These are phyloP conservation scores for Aurantiochytrium sp. DNA, from an alignment of 108 stramenopile species.

Conservation along the genomic window DNA sequence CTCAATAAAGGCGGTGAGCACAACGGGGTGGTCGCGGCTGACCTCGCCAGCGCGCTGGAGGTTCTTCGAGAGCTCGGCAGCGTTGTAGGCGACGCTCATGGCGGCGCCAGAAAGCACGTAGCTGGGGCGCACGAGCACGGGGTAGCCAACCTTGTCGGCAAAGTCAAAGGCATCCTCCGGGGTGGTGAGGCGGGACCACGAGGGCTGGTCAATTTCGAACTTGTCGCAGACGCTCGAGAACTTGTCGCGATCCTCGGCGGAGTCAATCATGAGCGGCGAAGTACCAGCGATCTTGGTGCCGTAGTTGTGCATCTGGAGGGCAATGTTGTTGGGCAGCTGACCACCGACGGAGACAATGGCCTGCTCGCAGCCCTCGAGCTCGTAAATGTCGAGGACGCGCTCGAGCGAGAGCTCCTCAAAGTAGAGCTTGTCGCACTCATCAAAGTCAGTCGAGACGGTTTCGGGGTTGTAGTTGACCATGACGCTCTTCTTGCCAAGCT, in stretches of 20 bases:
- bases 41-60: constrained; percentile 82
- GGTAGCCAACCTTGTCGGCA: constrained; percentile 76
- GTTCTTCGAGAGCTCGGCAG: constrained; percentile 74
- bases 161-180: constrained; percentile 73
- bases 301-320: constrained; percentile 74
- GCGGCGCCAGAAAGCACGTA: constrained; percentile 96
- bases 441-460: constrained; percentile 98
- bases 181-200: constrained; percentile 84
- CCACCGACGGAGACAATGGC: constrained; percentile 80
- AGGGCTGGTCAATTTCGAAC: constrained; percentile 87
- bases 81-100: constrained; percentile 91
- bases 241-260: constrained; percentile 91
- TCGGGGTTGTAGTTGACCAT: constrained; percentile 99
- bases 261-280: constrained; percentile 83
- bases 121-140: constrained; percentile 88
- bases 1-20: constrained; percentile 90
- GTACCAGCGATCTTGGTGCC: constrained; percentile 92
- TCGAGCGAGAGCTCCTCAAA: constrained; percentile 91
- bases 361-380: constrained; percentile 59
- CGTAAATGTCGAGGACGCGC: constrained; percentile 89
- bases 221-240: constrained; percentile 94
- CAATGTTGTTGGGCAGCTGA: constrained; percentile 90
- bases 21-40: constrained; percentile 90
- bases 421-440: constrained; percentile 96
- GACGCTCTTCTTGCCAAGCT: constrained; percentile 73